These are phyloP conservation scores for Epichloe elymi DNA, from an alignment of 2,329 filamentous ascomycete genomes.

Conservation along the genomic window DNA sequence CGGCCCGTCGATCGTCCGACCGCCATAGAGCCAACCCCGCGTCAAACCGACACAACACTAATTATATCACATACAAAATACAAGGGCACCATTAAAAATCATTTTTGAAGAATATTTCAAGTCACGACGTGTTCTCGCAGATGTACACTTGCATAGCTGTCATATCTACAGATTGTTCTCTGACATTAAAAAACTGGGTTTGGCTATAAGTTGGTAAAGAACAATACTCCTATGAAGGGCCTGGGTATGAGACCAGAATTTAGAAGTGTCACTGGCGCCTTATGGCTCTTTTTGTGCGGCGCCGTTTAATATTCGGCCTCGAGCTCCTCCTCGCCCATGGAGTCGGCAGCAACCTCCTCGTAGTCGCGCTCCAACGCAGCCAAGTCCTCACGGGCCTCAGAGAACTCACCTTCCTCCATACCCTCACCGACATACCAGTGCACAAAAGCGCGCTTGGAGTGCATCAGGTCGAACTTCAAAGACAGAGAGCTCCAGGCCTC, in stretches of 20 bases:
- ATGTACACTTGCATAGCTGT: neutral
- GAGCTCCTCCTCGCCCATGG: conserved; percentile 71
- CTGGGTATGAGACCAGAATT: conserved; percentile 15
- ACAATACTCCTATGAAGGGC: conserved; percentile 20
- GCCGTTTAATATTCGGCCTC: conserved; percentile 77
- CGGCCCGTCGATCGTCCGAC: conserved; percentile 9
- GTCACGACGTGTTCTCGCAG: neutral
- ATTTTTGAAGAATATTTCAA: neutral
- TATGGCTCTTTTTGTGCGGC: conserved; percentile 3
- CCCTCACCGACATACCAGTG: conserved; percentile 99
- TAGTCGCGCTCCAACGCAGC: conserved; percentile 97
- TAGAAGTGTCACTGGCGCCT: conserved; percentile 7
- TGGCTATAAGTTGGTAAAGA: conserved; percentile 25
- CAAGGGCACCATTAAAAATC: neutral
- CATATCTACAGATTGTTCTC: conserved; percentile 18
- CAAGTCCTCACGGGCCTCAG: conserved; percentile 95
- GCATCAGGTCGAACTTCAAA: conserved; percentile 99
- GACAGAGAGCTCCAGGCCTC: conserved; percentile 96
- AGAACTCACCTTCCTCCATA: conserved; percentile 99
- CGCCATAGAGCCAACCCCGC: neutral
- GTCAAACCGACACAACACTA: neutral
- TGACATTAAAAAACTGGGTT: conserved; percentile 24
- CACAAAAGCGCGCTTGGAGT: conserved; percentile 99
- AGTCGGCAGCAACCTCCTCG: conserved; percentile 95
- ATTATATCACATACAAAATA: neutral